Percentiles rank a stretch among this genome's conserved stretches.
These are phyloP conservation scores for Davidsoniella eucalypti DNA, from an alignment of 2,329 filamentous ascomycete species.

Conservation along the genomic window DNA sequence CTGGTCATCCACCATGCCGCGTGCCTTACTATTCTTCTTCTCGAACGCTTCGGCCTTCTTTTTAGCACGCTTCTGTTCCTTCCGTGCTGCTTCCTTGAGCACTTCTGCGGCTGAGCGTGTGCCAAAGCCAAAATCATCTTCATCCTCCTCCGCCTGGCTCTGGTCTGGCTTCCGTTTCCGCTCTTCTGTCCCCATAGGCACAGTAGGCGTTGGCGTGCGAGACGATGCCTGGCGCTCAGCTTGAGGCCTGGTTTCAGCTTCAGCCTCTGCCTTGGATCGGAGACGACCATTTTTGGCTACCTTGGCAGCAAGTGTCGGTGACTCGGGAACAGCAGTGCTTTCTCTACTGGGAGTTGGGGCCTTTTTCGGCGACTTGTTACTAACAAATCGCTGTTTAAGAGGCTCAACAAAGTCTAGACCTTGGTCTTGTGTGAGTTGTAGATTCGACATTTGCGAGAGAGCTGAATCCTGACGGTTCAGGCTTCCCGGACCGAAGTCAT, in stretches of 20 bases:
- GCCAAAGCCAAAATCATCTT: constrained; percentile 23
- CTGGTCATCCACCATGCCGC: constrained; percentile 77
- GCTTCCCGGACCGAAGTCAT: constrained; percentile 48
- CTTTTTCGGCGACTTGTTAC: constrained; percentile 22
- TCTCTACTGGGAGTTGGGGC: constrained; percentile 13
- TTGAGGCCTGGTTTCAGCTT: constrained; percentile 10
- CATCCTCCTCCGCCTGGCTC: constrained; percentile 14
- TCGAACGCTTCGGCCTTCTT: constrained; percentile 43
- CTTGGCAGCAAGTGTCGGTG: constrained; percentile 35
- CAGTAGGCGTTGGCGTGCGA: neutral
- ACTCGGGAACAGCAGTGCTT: constrained; percentile 35
- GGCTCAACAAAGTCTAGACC: constrained; percentile 63
- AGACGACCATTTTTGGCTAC: constrained; percentile 19
- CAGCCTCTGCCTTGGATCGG: constrained; percentile 25
- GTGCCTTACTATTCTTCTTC: constrained; percentile 75
- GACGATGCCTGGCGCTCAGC: constrained; percentile 20
- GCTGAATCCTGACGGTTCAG: neutral
- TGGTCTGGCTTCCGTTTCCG: constrained; percentile 20
- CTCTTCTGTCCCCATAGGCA: constrained; percentile 26
- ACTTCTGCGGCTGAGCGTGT: constrained; percentile 43
- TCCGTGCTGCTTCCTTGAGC: constrained; percentile 47
- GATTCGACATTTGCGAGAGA: constrained; percentile 7
- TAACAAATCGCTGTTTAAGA: constrained; percentile 47
- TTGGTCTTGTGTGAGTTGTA: constrained; percentile 51
- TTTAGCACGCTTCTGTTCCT: constrained; percentile 28